phyloP scores from a whole-genome alignment of 441 rosid species.

The Viola pubescens region DNA sequence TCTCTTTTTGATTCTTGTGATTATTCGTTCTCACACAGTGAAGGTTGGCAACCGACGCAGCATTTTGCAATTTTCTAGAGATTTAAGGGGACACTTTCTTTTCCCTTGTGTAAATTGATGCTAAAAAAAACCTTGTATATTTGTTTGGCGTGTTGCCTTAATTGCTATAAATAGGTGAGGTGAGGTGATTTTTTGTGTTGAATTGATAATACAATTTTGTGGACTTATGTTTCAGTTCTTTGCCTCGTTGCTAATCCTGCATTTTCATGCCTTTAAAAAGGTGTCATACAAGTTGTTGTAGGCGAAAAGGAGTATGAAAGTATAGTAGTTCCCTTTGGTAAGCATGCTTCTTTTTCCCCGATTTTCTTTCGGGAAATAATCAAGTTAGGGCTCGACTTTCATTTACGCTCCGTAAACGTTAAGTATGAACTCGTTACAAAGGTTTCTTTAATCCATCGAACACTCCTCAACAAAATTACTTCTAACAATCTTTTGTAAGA shows the following conservation, averaged over 20 bases:
- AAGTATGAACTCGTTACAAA: too few species aligned
- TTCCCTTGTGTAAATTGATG: slow-evolving; percentile 8
- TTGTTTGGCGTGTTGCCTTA: slow-evolving; percentile 10
- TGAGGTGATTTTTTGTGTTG: slow-evolving; percentile 13
- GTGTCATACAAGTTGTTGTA: too few species aligned
- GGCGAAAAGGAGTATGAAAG: too few species aligned
- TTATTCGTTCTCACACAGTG: neutral
- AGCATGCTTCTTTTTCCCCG: too few species aligned
- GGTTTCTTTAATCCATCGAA: too few species aligned
- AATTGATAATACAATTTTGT: neutral
- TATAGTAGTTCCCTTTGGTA: too few species aligned
- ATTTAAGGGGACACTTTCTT: neutral
- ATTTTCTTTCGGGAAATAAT: too few species aligned
- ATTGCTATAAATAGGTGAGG: slow-evolving; percentile 8
- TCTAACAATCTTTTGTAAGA: too few species aligned
- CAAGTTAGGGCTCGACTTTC: too few species aligned
- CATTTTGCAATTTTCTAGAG: slow-evolving; percentile 7
- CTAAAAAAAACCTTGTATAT: slow-evolving; percentile 10
- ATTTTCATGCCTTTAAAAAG: too few species aligned
- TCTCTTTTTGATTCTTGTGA: neutral
- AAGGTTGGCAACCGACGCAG: slow-evolving; percentile 9
- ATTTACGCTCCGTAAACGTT: too few species aligned
- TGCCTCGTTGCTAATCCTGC: neutral
- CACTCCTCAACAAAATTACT: too few species aligned
- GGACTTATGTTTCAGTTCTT: neutral